Evolutionary conservation across 441 rosid species (phyloP).

Genomic region (Euphorbia celastroides): DNA sequence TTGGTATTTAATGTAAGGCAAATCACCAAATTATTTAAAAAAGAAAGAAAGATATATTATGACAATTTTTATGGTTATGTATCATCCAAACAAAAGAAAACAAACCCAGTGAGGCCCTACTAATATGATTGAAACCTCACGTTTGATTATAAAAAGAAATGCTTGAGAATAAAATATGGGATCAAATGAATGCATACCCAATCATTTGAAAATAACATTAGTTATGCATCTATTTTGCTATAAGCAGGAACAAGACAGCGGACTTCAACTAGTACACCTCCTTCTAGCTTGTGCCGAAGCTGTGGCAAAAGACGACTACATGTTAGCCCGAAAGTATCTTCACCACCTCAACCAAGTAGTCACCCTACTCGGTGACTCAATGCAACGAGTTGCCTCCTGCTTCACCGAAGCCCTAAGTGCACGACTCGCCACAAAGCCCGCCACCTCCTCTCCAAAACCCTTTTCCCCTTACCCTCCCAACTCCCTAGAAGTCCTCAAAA

Average conservation of each 20-base stretch:
- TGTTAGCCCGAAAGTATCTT: conserved; percentile 46
- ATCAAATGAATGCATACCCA: too few species aligned
- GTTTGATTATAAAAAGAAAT: too few species aligned
- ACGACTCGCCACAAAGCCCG: conserved; percentile 41
- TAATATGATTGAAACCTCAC: too few species aligned
- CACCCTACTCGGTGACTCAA: conserved; percentile 50
- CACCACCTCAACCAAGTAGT: conserved; percentile 50
- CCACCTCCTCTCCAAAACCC: conserved; percentile 27
- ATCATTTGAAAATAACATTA: not conserved
- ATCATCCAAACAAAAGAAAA: too few species aligned
- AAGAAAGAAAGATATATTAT: too few species aligned
- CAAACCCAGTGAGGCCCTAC: too few species aligned
- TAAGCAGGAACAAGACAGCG: conserved; percentile 52
- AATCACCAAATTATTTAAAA: too few species aligned
- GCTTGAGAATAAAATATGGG: too few species aligned
- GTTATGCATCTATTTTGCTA: not conserved
- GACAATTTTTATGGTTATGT: too few species aligned
- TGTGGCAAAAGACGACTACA: conserved; percentile 52
- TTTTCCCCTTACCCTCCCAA: conserved; percentile 40
- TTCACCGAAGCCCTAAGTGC: conserved; percentile 54
- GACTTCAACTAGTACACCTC: conserved; percentile 56
- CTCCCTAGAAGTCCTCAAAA: conserved; percentile 44
- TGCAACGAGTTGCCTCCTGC: conserved; percentile 60
- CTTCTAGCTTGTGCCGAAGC: conserved; percentile 60
- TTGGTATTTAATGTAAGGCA: too few species aligned